Evolutionary conservation across 768 basidiomycete species (phyloP).

Genomic region (Coprinopsis cinerea): DNA sequence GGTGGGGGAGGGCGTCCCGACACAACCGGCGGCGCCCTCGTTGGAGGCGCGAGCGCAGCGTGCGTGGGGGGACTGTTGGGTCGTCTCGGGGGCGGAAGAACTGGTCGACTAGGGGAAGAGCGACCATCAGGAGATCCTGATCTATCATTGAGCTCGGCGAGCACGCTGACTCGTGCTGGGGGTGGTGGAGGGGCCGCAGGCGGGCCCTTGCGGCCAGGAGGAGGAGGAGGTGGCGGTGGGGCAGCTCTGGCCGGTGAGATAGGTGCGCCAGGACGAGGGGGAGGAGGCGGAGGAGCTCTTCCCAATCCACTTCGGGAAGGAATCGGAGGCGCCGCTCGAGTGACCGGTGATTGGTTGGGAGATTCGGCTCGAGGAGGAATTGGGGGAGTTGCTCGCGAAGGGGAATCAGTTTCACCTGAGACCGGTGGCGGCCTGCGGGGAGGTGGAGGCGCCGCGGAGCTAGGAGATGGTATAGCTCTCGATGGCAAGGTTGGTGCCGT

Average conservation of each 20-base stretch:
- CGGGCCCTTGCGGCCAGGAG: conserved; percentile 16
- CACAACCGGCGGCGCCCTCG: conserved; percentile 19
- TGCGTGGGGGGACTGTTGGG: conserved; percentile 18
- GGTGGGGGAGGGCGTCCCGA: conserved; percentile 13
- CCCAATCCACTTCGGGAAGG: conserved; percentile 26
- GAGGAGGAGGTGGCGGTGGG: conserved; percentile 32
- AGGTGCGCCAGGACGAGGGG: conserved; percentile 21
- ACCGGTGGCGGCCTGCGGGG: conserved; percentile 35
- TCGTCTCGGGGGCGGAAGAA: conserved; percentile 27
- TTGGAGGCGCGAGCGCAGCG: conserved; percentile 28
- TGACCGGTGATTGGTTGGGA: conserved; percentile 24
- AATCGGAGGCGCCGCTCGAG: conserved; percentile 24
- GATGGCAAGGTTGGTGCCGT: conserved; percentile 35
- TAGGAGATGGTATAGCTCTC: conserved; percentile 14
- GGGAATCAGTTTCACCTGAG: conserved; percentile 25
- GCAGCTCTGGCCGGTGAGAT: conserved; percentile 26
- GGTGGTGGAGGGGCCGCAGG: conserved; percentile 16
- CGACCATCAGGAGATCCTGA: conserved; percentile 13
- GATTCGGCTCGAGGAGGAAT: conserved; percentile 34
- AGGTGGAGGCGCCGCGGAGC: conserved; percentile 34
- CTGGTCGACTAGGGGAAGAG: conserved; percentile 22
- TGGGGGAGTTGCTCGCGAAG: conserved; percentile 36
- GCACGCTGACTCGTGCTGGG: conserved; percentile 15
- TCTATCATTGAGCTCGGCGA: conserved; percentile 12
- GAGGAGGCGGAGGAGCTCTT: conserved; percentile 18